phyloP scores from a whole-genome alignment of 495 filamentous ascomycete species.

The Talaromyces ruber region DNA sequence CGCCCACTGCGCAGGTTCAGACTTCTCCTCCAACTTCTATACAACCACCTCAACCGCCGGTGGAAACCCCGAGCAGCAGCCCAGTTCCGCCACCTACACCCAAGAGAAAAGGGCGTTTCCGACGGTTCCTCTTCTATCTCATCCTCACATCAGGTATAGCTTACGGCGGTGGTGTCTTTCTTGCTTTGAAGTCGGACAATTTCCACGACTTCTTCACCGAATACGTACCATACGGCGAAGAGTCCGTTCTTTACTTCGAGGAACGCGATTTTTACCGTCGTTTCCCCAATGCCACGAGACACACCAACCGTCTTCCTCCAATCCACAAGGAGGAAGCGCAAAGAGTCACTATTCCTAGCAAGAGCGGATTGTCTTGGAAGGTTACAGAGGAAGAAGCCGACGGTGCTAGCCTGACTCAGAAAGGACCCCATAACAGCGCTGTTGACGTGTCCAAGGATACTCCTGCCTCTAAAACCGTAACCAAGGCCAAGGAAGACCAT shows the following conservation, averaged over 20 bases:
- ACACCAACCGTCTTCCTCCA: slow-evolving; percentile 36
- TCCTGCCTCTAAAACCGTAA: slow-evolving; percentile 22
- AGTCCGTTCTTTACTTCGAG: slow-evolving; percentile 93
- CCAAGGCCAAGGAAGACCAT: slow-evolving; percentile 36
- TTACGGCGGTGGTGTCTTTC: slow-evolving; percentile 83
- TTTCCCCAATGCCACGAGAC: slow-evolving; percentile 65
- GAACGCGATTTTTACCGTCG: slow-evolving; percentile 88
- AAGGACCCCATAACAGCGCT: slow-evolving; percentile 40
- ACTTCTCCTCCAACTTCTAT: slow-evolving; percentile 11
- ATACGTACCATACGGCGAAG: slow-evolving; percentile 90
- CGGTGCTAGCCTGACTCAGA: slow-evolving; percentile 35
- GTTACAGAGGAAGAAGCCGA: slow-evolving; percentile 50
- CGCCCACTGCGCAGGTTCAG: slow-evolving; percentile 34
- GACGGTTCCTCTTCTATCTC: slow-evolving; percentile 63
- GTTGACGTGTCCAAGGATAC: slow-evolving; percentile 17
- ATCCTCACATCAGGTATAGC: slow-evolving; percentile 63
- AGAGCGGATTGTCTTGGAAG: slow-evolving; percentile 79
- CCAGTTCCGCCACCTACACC: slow-evolving; percentile 38
- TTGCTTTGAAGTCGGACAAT: slow-evolving; percentile 87
- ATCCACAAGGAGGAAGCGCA: slow-evolving; percentile 49
- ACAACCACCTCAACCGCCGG: slow-evolving; percentile 20
- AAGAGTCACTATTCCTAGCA: slow-evolving; percentile 73
- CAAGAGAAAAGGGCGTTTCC: slow-evolving; percentile 68
- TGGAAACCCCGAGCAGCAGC: slow-evolving; percentile 7
- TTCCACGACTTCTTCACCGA: slow-evolving; percentile 99